A percentile compares a stretch with the other conserved stretches of the same genome.
These are phyloP conservation scores for Orbilia oligospora DNA, from an alignment of 2,329 filamentous ascomycete species.

Conservation along the genomic window DNA sequence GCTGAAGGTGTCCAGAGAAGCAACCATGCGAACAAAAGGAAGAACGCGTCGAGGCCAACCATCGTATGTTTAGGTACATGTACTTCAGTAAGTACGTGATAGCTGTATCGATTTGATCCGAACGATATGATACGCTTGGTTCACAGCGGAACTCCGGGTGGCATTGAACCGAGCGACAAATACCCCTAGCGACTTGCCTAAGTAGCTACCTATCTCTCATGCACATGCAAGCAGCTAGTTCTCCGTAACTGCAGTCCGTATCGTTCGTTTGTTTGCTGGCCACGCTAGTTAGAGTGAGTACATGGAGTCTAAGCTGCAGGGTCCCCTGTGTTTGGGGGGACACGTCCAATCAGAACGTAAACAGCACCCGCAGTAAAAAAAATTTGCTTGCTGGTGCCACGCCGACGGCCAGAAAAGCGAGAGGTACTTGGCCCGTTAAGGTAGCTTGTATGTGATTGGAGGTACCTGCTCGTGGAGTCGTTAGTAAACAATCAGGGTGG, in stretches of 20 bases:
- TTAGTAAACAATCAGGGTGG: background rate
- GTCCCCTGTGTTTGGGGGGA: conserved; percentile 48
- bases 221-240: conserved; percentile 5
- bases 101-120: background rate
- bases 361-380: conserved; percentile 38
- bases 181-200: background rate
- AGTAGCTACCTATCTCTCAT: conserved; percentile 18
- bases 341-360: conserved; percentile 60
- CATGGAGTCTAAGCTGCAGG: conserved; percentile 30
- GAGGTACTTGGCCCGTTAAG: background rate
- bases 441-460: background rate
- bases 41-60: conserved; percentile 21
- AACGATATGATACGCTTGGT: background rate
- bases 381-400: conserved; percentile 52
- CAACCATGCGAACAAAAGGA: conserved; percentile 24
- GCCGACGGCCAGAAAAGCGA: conserved; percentile 33
- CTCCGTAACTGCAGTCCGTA: conserved; percentile 21
- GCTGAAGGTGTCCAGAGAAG: conserved; percentile 61
- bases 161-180: conserved; percentile 25
- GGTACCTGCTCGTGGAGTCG: conserved; percentile 1
- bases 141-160: conserved; percentile 40
- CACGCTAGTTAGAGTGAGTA: conserved; percentile 14
- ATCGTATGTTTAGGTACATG: conserved; percentile 5
- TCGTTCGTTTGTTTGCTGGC: conserved; percentile 24
- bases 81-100: background rate